Base-by-base conservation (phyloP, 1,284 basidiomycete genomes). In the Meira nashicola region DNA sequence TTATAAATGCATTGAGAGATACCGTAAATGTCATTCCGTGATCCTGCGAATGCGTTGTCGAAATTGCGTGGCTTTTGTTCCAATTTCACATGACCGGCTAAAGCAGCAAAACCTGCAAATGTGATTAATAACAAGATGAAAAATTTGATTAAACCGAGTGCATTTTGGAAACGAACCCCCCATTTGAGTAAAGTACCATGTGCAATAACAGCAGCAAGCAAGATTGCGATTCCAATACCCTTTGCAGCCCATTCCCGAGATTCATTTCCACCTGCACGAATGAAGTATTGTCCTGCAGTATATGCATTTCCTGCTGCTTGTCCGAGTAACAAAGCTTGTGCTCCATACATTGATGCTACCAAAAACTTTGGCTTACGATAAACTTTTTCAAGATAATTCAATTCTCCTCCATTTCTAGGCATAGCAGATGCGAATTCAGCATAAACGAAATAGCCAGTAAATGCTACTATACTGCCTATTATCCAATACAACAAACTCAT, bases 341-440 rank as follows among this genome's bases (percentile, higher is more conserved):
- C 78, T 0, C 84, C 82, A 66, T 83, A 89, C 11, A 82, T 73
- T 65, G 85, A 87, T 2, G 85, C 85, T 6, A 80, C 80, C 57
- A 89, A 77, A 66, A 85, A 86, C 58, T 81, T 82, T 6, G 88
- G 88, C 15, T 80, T 80, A 44, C 83, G 81, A 75, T 84, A 89
- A 28, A 88, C 83, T 68, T 82, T 87, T 61, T 89, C 87, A 38
- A 89, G 79, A 67, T 89, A 89, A 57, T 89, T 87, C 37, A 89
- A 79, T 80, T 89, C 88, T 15, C 86, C 88, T 1, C 88, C 88
- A 58, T 82, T 88, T 2, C 84, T 80, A 3, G 87, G 87, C 5
- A 83, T 77, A 62, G 87, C 86, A 15, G 86, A 87, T 38, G 87
- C 88, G 17, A 87, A 82, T 68, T 88, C 87, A 9, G 88, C 81